Evolutionary conservation across 2,329 filamentous ascomycete species (phyloP).

Genomic region (Aspergillus candidus): DNA sequence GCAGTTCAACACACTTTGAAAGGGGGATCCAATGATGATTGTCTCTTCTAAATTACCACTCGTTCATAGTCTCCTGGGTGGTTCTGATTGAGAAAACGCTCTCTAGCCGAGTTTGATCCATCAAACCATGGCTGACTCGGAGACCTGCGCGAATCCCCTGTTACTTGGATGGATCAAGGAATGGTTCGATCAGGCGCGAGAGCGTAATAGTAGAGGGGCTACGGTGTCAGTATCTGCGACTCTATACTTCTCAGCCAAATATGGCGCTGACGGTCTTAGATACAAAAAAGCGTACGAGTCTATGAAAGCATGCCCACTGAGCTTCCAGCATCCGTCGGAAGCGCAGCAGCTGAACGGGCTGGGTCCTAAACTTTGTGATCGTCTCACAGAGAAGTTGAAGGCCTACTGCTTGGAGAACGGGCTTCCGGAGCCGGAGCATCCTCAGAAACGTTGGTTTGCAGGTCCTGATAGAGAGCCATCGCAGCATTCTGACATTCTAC

Average conservation of each 20-base stretch:
- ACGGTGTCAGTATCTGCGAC: constrained; percentile 39
- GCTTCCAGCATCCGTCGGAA: constrained; percentile 66
- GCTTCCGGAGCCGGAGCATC: constrained; percentile 59
- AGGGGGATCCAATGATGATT: too few species aligned
- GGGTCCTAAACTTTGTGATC: constrained; percentile 64
- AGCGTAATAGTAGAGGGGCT: constrained; percentile 64
- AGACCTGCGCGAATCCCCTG: constrained; percentile 60
- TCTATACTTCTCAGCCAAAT: neutral
- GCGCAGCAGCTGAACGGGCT: constrained; percentile 67
- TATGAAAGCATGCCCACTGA: constrained; percentile 66
- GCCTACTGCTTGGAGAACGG: constrained; percentile 60
- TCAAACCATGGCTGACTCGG: constrained; percentile 3
- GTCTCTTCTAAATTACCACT: too few species aligned
- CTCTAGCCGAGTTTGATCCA: too few species aligned
- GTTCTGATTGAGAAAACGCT: too few species aligned
- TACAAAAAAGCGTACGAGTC: constrained; percentile 73
- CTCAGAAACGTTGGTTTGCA: constrained; percentile 33
- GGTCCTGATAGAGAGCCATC: neutral
- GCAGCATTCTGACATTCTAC: neutral
- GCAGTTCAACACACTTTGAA: too few species aligned
- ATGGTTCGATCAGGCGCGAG: constrained; percentile 64
- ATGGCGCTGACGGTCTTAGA: constrained; percentile 29
- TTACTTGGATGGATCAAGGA: constrained; percentile 69
- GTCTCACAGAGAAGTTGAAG: constrained; percentile 55
- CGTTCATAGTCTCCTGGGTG: too few species aligned